These are phyloP conservation scores for Anacardium occidentale DNA, from an alignment of 345 rosid genomes.

Conservation along the genomic window DNA sequence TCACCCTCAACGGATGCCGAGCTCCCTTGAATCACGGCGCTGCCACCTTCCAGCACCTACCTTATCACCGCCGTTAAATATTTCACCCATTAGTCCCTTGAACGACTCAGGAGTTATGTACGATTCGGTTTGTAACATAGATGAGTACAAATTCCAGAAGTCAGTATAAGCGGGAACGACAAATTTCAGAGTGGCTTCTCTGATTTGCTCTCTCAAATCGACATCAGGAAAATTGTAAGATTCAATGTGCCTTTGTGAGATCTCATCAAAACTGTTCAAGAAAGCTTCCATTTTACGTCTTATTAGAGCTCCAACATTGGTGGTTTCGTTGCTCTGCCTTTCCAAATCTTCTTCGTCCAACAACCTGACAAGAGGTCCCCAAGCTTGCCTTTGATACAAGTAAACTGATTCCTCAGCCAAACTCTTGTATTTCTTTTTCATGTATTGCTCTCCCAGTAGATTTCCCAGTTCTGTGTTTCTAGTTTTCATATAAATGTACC, in stretches of 20 bases:
- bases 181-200: conserved; percentile 42
- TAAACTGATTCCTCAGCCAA: conserved; percentile 64
- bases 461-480: conserved; percentile 54
- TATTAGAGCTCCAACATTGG: background rate
- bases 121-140: conserved; percentile 23
- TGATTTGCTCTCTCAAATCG: conserved; percentile 54
- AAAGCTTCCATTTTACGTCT: conserved; percentile 45
- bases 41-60: conserved; percentile 28
- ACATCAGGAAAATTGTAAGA: conserved; percentile 40
- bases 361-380: conserved; percentile 46
- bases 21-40: conserved; percentile 34
- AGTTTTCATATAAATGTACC: conserved; percentile 67
- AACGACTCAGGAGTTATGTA: conserved; percentile 34
- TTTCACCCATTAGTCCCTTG: conserved; percentile 26
- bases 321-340: conserved; percentile 3
- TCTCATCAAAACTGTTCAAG: conserved; percentile 43
- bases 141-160: conserved; percentile 31
- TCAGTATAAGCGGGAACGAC: conserved; percentile 44
- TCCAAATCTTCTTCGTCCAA: conserved; percentile 32
- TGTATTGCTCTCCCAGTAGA: conserved; percentile 48
- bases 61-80: conserved; percentile 30
- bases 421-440: conserved; percentile 44
- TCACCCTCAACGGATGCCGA: conserved; percentile 25
- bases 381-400: conserved; percentile 50
- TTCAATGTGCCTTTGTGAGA: conserved; percentile 33